Percentiles rank a stretch among this genome's conserved stretches.
Evolutionary conservation across 306 rosid genomes (phyloP).

Genomic region (Vachellia collinsii): DNA sequence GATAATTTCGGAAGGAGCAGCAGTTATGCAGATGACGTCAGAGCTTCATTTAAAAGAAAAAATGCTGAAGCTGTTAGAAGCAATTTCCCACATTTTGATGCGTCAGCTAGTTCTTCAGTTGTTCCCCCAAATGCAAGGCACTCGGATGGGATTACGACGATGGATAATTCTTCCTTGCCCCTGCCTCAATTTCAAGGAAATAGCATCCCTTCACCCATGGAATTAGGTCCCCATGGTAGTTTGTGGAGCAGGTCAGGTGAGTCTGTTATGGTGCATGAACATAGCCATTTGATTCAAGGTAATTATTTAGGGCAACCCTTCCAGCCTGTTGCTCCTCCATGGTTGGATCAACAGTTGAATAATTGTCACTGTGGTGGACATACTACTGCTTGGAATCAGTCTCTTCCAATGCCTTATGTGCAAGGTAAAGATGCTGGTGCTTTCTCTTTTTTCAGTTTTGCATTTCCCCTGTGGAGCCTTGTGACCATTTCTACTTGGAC

Average conservation of each 20-base stretch:
- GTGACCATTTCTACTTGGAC: background rate
- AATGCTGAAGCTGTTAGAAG: constrained; percentile 67
- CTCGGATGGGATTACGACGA: constrained; percentile 64
- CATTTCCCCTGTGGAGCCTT: constrained; percentile 10
- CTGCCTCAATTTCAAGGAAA: constrained; percentile 48
- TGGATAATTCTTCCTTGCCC: constrained; percentile 58
- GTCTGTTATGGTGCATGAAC: constrained; percentile 45
- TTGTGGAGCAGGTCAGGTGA: constrained; percentile 50
- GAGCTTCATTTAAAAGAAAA: constrained; percentile 89
- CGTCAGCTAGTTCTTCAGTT: constrained; percentile 65
- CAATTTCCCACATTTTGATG: constrained; percentile 57
- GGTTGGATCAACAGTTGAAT: constrained; percentile 64
- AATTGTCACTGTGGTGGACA: constrained; percentile 46
- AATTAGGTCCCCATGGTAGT: constrained; percentile 49
- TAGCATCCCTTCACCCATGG: constrained; percentile 49
- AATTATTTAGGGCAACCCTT: constrained; percentile 63
- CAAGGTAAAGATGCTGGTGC: constrained; percentile 40
- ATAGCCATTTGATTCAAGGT: constrained; percentile 54
- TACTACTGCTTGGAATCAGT: constrained; percentile 61
- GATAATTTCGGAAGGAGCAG: constrained; percentile 66
- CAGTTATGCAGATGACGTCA: constrained; percentile 60
- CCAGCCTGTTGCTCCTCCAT: constrained; percentile 55
- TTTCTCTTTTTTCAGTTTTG: background rate
- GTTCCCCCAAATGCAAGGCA: constrained; percentile 66
- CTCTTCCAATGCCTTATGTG: constrained; percentile 52